Evolutionary conservation across 176 grass and related monocot species (phyloP).

Genomic region (Phoenix roebelenii): DNA sequence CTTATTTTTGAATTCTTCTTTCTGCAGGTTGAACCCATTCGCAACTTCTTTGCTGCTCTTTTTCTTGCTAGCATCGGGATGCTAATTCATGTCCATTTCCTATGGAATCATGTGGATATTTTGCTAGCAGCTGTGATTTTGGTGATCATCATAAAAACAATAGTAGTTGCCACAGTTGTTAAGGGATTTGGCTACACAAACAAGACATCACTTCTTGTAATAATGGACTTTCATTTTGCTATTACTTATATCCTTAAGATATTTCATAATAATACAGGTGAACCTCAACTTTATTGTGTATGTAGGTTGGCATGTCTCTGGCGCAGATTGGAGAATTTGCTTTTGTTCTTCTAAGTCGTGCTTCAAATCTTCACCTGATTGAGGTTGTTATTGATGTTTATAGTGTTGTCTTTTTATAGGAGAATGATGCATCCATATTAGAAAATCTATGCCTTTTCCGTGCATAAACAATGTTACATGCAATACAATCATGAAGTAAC

Average conservation of each 20-base stretch:
- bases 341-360: slow-evolving; percentile 97
- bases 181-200: slow-evolving; percentile 98
- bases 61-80: slow-evolving; percentile 99
- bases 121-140: slow-evolving; percentile 95
- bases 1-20: slow-evolving; percentile 90
- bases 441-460: no score
- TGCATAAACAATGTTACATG: no score
- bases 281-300: no score
- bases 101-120: slow-evolving; percentile 99
- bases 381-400: slow-evolving; percentile 33
- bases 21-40: slow-evolving; percentile 99
- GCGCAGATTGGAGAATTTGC: slow-evolving; percentile 99
- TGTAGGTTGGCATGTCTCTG: slow-evolving; percentile 96
- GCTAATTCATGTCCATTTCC: slow-evolving; percentile 98
- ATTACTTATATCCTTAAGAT: no score
- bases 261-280: no score
- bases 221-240: slow-evolving; percentile 5
- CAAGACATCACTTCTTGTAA: slow-evolving; percentile 98
- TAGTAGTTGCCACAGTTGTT: slow-evolving; percentile 81
- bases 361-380: slow-evolving; percentile 95
- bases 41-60: slow-evolving; percentile 95
- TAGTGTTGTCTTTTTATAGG: no score
- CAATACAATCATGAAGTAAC: no score
- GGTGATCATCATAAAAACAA: slow-evolving; percentile 88
- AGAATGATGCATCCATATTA: no score